Percentiles rank a stretch among this genome's conserved stretches.
Evolutionary conservation across 257 asterid genomes (phyloP).

Genomic region (Cinchona pubescens): DNA sequence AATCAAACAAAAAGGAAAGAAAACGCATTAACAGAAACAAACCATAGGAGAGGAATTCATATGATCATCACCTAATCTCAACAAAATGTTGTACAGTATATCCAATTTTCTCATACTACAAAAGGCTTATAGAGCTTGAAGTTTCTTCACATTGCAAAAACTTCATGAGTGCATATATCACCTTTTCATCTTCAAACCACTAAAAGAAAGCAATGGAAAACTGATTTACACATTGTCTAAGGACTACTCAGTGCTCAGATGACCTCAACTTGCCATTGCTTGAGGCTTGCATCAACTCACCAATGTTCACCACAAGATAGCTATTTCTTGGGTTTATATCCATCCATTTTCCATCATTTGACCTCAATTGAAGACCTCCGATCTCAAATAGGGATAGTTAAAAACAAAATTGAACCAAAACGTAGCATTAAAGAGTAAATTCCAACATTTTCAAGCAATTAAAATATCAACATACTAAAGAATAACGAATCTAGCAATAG

Average conservation of each 20-base stretch:
- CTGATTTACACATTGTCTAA: conserved; percentile 40
- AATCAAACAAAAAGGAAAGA: too few species aligned
- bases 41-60: too few species aligned
- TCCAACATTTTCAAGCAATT: too few species aligned
- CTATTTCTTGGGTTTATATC: conserved; percentile 53
- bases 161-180: conserved; percentile 50
- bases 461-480: too few species aligned
- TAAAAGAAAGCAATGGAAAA: conserved; percentile 68
- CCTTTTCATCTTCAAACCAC: conserved; percentile 73
- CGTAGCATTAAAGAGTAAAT: too few species aligned
- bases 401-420: too few species aligned
- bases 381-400: too few species aligned
- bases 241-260: conserved; percentile 64
- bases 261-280: conserved; percentile 61
- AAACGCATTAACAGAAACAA: too few species aligned
- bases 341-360: conserved; percentile 61
- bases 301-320: conserved; percentile 63
- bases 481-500: too few species aligned
- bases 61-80: conserved; percentile 32
- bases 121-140: conserved; percentile 51
- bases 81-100: conserved; percentile 68
- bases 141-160: conserved; percentile 40
- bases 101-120: conserved; percentile 67
- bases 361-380: conserved; percentile 69
- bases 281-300: conserved; percentile 78